A percentile compares a stretch with the other conserved stretches of the same genome.
Conservation (phyloP, 2,329 filamentous ascomycete genomes). For the Coniosporium uncinatum region DNA sequence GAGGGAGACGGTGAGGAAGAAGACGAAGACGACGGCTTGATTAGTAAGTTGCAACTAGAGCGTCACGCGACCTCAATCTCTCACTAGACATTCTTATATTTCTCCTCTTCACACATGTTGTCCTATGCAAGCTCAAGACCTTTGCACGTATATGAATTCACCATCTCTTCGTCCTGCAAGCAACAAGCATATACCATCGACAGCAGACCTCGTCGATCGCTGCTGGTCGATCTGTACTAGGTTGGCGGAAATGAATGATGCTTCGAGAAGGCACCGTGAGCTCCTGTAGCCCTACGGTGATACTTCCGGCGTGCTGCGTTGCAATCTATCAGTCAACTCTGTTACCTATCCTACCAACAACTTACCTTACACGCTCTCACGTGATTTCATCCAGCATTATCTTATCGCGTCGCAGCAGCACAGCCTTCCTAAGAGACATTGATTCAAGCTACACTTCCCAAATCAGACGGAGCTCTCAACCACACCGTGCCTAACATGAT, state of each 20-base stretch:
- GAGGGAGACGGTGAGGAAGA: slow-evolving; percentile 25
- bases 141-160: not conserved
- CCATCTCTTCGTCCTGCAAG: not conserved
- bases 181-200: not conserved
- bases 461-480: no score
- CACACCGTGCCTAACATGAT: no score
- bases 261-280: no score
- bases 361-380: not conserved
- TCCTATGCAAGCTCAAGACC: not conserved
- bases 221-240: no score
- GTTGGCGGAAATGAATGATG: no score
- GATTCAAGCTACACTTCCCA: slow-evolving; percentile 8
- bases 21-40: slow-evolving; percentile 56
- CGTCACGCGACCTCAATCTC: slow-evolving; percentile 15
- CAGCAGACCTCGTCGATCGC: no score
- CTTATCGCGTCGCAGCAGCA: slow-evolving; percentile 1
- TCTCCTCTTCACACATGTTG: not conserved
- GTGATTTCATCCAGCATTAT: not conserved
- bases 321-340: no score
- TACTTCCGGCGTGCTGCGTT: no score
- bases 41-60: no score
- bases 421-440: slow-evolving; percentile 4
- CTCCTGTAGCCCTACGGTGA: no score
- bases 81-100: not conserved
- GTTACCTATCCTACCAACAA: no score